These are phyloP conservation scores for Rasamsonia emersonii DNA, from an alignment of 2,329 filamentous ascomycete genomes.

Conservation along the genomic window DNA sequence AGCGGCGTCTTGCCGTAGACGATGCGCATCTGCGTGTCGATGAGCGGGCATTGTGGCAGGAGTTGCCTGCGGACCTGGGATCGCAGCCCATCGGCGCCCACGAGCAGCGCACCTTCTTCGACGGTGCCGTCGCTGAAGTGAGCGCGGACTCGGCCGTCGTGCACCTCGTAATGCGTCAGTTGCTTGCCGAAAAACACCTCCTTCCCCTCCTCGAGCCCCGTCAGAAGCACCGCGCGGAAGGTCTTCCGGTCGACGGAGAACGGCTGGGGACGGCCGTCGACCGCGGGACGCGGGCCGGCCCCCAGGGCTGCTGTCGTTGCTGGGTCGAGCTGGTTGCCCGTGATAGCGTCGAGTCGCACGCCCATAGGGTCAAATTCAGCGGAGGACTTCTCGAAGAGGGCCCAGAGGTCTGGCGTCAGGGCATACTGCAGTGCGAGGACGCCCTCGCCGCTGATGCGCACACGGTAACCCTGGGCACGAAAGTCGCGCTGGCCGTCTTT, in stretches of 20 bases:
- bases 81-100: slow-evolving; percentile 33
- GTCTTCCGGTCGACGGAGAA: slow-evolving; percentile 25
- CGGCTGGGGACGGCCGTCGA: slow-evolving; percentile 12
- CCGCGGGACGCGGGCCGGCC: slow-evolving; percentile 8
- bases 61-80: slow-evolving; percentile 30
- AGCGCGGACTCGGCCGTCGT: slow-evolving; percentile 14
- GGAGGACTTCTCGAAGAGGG: slow-evolving; percentile 14
- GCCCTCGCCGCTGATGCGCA: slow-evolving; percentile 21
- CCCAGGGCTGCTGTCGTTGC: slow-evolving; percentile 6
- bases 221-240: slow-evolving; percentile 24
- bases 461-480: slow-evolving; percentile 31
- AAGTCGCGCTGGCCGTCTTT: slow-evolving; percentile 20
- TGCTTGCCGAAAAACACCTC: slow-evolving; percentile 24
- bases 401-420: slow-evolving; percentile 9
- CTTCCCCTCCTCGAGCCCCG: slow-evolving; percentile 20
- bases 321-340: slow-evolving; percentile 4
- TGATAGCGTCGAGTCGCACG: slow-evolving; percentile 10
- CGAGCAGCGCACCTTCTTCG: slow-evolving; percentile 23
- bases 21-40: slow-evolving; percentile 31
- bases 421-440: slow-evolving; percentile 11
- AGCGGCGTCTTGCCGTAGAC: slow-evolving; percentile 34
- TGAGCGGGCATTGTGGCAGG: slow-evolving; percentile 22
- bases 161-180: slow-evolving; percentile 15
- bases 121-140: slow-evolving; percentile 26
- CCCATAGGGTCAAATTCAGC: slow-evolving; percentile 9